Evolutionary conservation across 2,329 filamentous ascomycete species (phyloP), one percentile per base, ranked within the genome.

Genomic region (Ophiostoma sp.): DNA sequence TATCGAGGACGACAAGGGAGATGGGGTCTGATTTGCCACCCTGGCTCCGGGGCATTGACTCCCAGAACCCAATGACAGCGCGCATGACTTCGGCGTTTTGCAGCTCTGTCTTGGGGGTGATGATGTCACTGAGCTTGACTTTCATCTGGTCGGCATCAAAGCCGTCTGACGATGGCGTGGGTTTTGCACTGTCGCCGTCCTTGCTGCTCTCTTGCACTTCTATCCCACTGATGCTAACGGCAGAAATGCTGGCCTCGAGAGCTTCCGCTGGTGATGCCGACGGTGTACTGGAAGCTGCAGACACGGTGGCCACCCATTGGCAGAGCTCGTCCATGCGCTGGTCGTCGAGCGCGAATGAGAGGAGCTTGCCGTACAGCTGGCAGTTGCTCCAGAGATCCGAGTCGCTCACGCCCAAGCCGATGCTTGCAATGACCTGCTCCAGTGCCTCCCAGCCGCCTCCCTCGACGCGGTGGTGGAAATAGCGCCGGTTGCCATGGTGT

Each of bases 401-500:
- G 71, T 91, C 87, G 68, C 83, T 83, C 72, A 84, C 85, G 67
- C 89, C 83, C 67, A 87, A 79, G 45, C 89, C 86, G 76, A 88
- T 87, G 76, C 86, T 87, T 71, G 85, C 85, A 79, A 93, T 84
- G 5, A 85, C 86, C 75, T 91, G 86, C 74, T 95, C 89, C 67
- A 97, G 77, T 7, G 87, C 85, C 72, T 87, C 83, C 89, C 92
- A 96, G 3, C 94, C 93, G 68, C 89, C 90, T 36, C 86, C 88
- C 69, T 91, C 85, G 42, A 96, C 87, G 72, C 87, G 84, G 72
- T 87, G 88, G 69, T 87, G 85, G 76, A 98, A 98, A 80, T 94
- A 97, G 73, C 91, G 87, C 74, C 89, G 86, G 78, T 98, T 99
- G 27, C 93, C 94, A 64, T 89, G 84, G 77, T 98, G 93, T 63